Base-by-base conservation (phyloP, 306 rosid genomes). In the Coriaria nepalensis region DNA sequence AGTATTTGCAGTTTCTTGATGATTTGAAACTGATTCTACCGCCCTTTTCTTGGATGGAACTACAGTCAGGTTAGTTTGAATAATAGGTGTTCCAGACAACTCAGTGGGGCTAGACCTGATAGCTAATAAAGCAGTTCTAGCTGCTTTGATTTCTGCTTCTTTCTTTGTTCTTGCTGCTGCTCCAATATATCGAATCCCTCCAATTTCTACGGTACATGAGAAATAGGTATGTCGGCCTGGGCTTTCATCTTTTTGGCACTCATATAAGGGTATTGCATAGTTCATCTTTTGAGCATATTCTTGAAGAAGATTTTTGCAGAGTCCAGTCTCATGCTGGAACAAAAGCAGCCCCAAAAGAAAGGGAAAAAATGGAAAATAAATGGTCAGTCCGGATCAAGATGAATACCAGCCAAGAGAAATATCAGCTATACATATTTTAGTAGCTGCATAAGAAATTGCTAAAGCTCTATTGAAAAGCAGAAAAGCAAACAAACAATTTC, bases 261-360 rank as follows among this genome's bases (percentile, higher is more conserved):
- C 70, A 70, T 90, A 90, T 43, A 59, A 33, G 10, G 97, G 97
- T 68, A 84, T 81, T 15, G 97, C 95, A 59, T 72, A 90, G 60
- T 79, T 90, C 97, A 81, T 90, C 76, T 90, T 90, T 65, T 90
- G 97, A 4, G 97, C 95, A 67, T 84, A 90, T 64, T 90, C 97
- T 73, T 90, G 97, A 47, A 90, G 97, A 67, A 90, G 74, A 73
- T 90, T 90, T 73, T 90, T 90, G 94, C 97, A 90, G 4, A 90
- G 63, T 70, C 97, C 97, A 39, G 90, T 84, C 71, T 90, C 95
- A 61, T 81, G 86, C 97, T 88, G 78, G 47, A 69, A 66, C 33
- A 53, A 61, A 61, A 54, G 40, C 60, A 41, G 64, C 48, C 56
- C 13, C 34, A 61, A 40, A 13, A 61, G 52, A 66, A 68, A 45